Evolutionary conservation across 192 early-diverging fungal genomes (phyloP).

Genomic region (Coemansia sp.): DNA sequence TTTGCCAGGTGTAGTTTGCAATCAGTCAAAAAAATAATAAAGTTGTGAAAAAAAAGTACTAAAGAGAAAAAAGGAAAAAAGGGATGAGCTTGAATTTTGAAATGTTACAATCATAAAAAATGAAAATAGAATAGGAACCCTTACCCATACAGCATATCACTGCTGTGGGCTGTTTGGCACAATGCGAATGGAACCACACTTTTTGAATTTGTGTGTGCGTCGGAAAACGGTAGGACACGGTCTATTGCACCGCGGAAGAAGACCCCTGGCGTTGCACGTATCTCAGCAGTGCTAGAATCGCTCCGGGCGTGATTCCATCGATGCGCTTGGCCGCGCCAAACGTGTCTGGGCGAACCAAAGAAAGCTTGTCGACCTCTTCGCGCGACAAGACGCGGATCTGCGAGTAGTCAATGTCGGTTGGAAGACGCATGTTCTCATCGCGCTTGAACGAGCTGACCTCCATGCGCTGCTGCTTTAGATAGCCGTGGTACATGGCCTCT

Average conservation of each 20-base stretch:
- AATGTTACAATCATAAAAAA: too few relatives aligned
- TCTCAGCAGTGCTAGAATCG: constrained; percentile 67
- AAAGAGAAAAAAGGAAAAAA: neutral
- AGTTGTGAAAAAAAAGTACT: neutral
- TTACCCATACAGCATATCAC: neutral
- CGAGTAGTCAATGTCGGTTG: constrained; percentile 65
- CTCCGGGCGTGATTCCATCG: constrained; percentile 76
- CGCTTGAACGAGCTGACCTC: constrained; percentile 65
- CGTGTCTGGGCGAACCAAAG: constrained; percentile 41
- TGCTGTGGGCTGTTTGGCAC: too few relatives aligned
- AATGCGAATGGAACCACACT: too few relatives aligned
- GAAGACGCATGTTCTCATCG: constrained; percentile 67
- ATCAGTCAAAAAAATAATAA: neutral
- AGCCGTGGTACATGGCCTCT: constrained; percentile 68
- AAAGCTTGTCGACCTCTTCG: constrained; percentile 53
- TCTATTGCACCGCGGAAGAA: neutral
- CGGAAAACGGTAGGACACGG: too few relatives aligned
- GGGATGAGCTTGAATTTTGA: neutral
- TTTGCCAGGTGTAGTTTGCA: neutral
- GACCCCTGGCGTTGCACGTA: constrained; percentile 48
- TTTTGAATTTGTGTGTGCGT: too few relatives aligned
- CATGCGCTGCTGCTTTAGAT: constrained; percentile 61
- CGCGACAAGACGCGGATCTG: constrained; percentile 39
- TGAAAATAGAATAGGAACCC: neutral
- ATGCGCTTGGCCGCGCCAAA: constrained; percentile 73